Evolutionary conservation across 2,329 filamentous ascomycete species (phyloP).

Genomic region (Blastomyces gilchristii): DNA sequence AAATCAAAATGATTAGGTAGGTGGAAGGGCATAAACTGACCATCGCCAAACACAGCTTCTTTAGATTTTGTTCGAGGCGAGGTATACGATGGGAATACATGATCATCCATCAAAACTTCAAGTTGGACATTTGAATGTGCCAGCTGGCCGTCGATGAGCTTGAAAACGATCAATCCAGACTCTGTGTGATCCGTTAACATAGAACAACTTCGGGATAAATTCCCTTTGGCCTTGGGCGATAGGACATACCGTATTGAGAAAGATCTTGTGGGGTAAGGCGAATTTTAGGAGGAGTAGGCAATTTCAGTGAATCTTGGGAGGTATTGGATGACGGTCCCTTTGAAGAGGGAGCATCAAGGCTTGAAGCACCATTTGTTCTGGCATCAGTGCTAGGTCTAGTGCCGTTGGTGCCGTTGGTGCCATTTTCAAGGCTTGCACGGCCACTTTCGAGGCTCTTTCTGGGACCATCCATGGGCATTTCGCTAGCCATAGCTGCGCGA

Average conservation of each 20-base stretch:
- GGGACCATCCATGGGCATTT: conserved; percentile 12
- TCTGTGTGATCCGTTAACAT: conserved; percentile 45
- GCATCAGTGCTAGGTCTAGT: conserved; percentile 23
- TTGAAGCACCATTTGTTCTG: conserved; percentile 22
- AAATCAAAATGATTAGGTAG: background rate
- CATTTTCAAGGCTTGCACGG: conserved; percentile 8
- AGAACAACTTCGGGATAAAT: background rate
- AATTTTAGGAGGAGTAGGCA: conserved; percentile 53
- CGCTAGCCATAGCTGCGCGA: conserved; percentile 20
- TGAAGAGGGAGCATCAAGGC: conserved; percentile 28
- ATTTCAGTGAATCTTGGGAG: conserved; percentile 38
- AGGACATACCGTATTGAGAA: conserved; percentile 55
- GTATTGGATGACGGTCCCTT: conserved; percentile 32
- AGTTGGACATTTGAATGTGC: conserved; percentile 64
- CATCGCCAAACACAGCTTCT: conserved; percentile 71
- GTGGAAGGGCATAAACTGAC: conserved; percentile 27
- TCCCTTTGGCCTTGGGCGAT: background rate
- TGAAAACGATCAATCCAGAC: conserved; percentile 88
- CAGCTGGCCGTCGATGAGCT: conserved; percentile 80
- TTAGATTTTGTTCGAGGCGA: conserved; percentile 65
- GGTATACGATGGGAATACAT: conserved; percentile 79
- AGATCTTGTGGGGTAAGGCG: conserved; percentile 70
- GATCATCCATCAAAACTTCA: conserved; percentile 88
- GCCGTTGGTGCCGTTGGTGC: conserved; percentile 12
- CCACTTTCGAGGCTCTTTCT: conserved; percentile 20